Percentiles rank a stretch among this genome's conserved stretches.
phyloP scores from a whole-genome alignment of 805 yeast genomes.

The Monosporozyma unispora region DNA sequence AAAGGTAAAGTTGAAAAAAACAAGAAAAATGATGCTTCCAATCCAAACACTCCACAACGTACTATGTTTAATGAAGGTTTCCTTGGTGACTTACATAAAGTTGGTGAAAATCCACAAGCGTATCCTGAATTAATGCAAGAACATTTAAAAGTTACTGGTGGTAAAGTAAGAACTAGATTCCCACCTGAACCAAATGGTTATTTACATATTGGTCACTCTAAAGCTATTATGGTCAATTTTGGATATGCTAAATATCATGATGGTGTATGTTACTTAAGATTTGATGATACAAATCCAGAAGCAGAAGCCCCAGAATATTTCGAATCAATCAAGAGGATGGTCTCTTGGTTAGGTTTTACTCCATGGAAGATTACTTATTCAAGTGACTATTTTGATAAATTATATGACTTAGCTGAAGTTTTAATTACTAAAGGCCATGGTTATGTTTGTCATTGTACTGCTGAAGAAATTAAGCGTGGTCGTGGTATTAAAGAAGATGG shows the following conservation, averaged over 20 bases:
- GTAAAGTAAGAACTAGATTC: constrained; percentile 84
- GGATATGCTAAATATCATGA: constrained; percentile 87
- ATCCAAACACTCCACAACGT: constrained; percentile 30
- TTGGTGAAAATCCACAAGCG: constrained; percentile 91
- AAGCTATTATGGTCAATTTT: constrained; percentile 95
- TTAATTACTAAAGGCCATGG: constrained; percentile 65
- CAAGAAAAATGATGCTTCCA: constrained; percentile 17
- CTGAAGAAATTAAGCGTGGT: constrained; percentile 81
- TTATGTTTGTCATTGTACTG: constrained; percentile 87
- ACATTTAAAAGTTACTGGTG: constrained; percentile 70
- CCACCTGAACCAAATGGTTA: constrained; percentile 99
- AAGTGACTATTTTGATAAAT: constrained; percentile 84
- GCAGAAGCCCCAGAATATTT: constrained; percentile 94
- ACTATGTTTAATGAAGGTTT: constrained; percentile 94
- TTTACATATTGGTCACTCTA: constrained; percentile 96
- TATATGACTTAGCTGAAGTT: constrained; percentile 82
- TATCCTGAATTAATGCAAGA: constrained; percentile 75
- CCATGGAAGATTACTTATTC: constrained; percentile 96
- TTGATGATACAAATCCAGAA: constrained; percentile 97
- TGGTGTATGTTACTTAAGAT: constrained; percentile 87
- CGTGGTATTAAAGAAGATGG: constrained; percentile 92
- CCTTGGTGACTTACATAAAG: constrained; percentile 87
- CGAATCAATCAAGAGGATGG: constrained; percentile 72
- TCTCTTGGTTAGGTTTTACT: constrained; percentile 85
- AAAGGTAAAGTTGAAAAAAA: constrained; percentile 17